These are phyloP conservation scores for Annulohypoxylon moriforme DNA, from an alignment of 495 filamentous ascomycete genomes.

Conservation along the genomic window DNA sequence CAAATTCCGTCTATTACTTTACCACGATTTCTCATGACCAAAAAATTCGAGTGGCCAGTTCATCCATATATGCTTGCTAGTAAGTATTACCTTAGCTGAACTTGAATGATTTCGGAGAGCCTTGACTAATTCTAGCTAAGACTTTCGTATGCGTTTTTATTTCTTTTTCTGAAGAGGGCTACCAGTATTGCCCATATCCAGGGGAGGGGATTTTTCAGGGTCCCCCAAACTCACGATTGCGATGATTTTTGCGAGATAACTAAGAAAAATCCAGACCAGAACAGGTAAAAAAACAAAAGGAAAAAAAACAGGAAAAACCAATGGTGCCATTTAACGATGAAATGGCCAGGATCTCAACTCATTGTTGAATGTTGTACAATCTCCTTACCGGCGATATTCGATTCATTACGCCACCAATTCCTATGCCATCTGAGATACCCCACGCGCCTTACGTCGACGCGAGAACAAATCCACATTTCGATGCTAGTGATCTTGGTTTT, in stretches of 20 bases:
- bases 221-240: neutral
- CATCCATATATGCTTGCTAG: constrained; percentile 13
- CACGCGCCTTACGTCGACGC: neutral
- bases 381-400: neutral
- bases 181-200: neutral
- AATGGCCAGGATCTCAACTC: constrained; percentile 11
- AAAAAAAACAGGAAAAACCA: constrained; percentile 29
- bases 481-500: neutral
- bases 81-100: neutral
- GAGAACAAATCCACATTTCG: neutral
- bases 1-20: neutral
- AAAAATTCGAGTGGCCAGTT: neutral
- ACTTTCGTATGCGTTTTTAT: constrained; percentile 8
- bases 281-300: constrained; percentile 17
- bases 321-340: constrained; percentile 5
- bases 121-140: constrained; percentile 5
- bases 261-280: neutral
- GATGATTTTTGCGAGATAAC: neutral
- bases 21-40: neutral
- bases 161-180: constrained; percentile 2
- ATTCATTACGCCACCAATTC: constrained; percentile 7
- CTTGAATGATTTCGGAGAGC: too few relatives aligned
- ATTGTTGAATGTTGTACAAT: constrained; percentile 15
- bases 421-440: constrained; percentile 2
- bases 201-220: neutral